Evolutionary conservation across 305 asterid species (phyloP).

Genomic region (Fraxinus baroniana): DNA sequence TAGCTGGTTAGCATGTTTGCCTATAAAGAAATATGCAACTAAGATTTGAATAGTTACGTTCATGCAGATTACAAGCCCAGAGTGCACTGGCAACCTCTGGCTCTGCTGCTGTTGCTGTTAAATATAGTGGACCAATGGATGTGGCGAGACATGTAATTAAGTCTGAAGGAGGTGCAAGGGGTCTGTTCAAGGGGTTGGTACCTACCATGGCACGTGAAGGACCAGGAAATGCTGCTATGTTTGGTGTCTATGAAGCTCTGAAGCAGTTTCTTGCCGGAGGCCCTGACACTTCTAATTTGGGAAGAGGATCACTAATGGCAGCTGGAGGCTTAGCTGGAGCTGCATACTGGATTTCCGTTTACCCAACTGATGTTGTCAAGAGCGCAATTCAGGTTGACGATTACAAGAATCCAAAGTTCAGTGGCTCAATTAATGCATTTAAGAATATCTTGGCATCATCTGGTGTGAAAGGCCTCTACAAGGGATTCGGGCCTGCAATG

Average conservation of each 20-base stretch:
- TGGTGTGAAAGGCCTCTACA: conserved; percentile 85
- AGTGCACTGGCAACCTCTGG: conserved; percentile 48
- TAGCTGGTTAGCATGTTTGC: not conserved
- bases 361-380: conserved; percentile 90
- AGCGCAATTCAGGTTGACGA: conserved; percentile 88
- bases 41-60: not conserved
- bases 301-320: conserved; percentile 69
- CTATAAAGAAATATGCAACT: not conserved
- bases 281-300: conserved; percentile 68
- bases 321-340: conserved; percentile 94
- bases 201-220: conserved; percentile 89
- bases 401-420: conserved; percentile 76
- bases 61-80: conserved; percentile 89
- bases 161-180: conserved; percentile 68
- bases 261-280: conserved; percentile 88
- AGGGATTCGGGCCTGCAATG: conserved; percentile 98
- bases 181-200: conserved; percentile 79
- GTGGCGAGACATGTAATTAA: conserved; percentile 76
- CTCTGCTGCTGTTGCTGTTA: conserved; percentile 40
- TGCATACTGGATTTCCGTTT: conserved; percentile 68
- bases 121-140: conserved; percentile 89
- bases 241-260: conserved; percentile 73
- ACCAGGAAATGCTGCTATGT: conserved; percentile 92
- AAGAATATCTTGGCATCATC: conserved; percentile 67
- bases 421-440: conserved; percentile 74